Conservation (phyloP, 176 grass and related monocot genomes). For the Triticum dicoccoides region DNA sequence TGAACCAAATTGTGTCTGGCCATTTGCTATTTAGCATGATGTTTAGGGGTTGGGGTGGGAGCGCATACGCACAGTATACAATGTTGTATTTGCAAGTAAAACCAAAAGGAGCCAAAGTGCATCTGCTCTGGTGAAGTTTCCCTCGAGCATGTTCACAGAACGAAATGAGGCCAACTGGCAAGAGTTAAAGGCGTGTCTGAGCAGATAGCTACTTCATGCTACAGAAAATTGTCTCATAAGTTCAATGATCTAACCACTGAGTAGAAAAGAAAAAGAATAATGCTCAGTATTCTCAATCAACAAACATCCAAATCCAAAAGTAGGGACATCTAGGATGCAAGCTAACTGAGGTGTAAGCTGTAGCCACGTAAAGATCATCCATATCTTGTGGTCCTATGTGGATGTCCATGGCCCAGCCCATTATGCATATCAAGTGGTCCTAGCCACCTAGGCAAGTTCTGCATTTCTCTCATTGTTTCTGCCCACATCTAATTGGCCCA, state of each 20-base stretch:
- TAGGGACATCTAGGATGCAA: not conserved
- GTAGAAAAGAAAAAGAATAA: not conserved
- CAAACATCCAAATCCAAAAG: not conserved
- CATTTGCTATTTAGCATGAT: not conserved
- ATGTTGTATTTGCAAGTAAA: conserved; percentile 3
- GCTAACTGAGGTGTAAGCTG: not conserved
- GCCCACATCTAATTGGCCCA: not conserved
- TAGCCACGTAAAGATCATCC: not conserved
- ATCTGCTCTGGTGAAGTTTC: not conserved
- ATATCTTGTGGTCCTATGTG: not conserved
- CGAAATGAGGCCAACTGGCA: not conserved
- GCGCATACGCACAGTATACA: not conserved
- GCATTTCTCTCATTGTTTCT: not conserved
- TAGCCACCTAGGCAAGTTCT: not conserved
- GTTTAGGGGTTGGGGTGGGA: not conserved
- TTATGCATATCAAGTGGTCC: conserved; percentile 15
- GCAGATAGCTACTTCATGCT: not conserved
- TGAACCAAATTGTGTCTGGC: not conserved
- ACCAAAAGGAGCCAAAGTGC: not conserved
- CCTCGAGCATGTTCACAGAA: not conserved
- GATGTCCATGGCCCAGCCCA: not conserved
- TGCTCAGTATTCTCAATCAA: not conserved
- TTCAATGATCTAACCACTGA: not conserved
- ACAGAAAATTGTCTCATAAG: not conserved
- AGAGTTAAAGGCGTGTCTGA: not conserved